Conservation (phyloP, 257 asterid species). For the Solanum chmielewskii region DNA sequence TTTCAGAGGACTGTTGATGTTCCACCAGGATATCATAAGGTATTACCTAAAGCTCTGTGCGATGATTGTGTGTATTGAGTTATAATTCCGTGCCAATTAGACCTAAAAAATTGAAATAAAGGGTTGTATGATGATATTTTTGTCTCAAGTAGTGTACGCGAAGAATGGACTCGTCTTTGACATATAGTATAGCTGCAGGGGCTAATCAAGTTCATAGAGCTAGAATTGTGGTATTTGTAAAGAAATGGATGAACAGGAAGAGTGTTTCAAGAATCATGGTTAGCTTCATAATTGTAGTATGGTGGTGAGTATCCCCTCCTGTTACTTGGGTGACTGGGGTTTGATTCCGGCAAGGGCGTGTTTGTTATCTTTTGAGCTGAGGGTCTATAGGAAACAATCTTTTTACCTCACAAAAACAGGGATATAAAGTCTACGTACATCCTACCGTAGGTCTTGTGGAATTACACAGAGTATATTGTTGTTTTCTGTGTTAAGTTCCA, state of each 20-base stretch:
- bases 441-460: not conserved
- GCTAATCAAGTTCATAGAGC: not conserved
- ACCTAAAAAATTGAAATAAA: not conserved
- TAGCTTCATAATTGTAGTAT: not conserved
- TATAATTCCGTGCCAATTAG: not conserved
- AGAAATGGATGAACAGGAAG: not conserved
- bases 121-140: not conserved
- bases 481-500: not conserved
- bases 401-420: not conserved
- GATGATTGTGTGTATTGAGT: not conserved
- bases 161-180: not conserved
- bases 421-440: not conserved
- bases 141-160: not conserved
- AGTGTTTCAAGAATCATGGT: not conserved
- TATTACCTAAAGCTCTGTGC: not conserved
- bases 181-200: not conserved
- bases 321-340: not conserved
- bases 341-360: not conserved
- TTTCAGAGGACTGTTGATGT: constrained; percentile 52
- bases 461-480: not conserved
- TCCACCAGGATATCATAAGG: constrained; percentile 63
- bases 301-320: not conserved
- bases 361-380: not conserved
- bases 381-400: not conserved
- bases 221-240: not conserved